These are phyloP conservation scores for Aspergillus ellipticus DNA, from an alignment of 495 filamentous ascomycete species.

Conservation along the genomic window DNA sequence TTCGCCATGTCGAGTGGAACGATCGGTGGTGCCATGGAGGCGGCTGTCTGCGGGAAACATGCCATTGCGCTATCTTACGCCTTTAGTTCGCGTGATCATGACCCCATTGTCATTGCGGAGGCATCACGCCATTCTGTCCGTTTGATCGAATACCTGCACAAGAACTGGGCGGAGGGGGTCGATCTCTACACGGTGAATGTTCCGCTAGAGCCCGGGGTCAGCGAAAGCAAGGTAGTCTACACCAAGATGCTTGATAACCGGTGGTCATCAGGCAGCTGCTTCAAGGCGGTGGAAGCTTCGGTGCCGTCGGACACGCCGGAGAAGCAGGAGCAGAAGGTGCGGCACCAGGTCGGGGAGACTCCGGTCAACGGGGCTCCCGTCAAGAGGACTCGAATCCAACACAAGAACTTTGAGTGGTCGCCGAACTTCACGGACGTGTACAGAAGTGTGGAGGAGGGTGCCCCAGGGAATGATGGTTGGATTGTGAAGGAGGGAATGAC, in stretches of 20 bases:
- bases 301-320: slow-evolving; percentile 61
- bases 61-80: slow-evolving; percentile 85
- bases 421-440: slow-evolving; percentile 84
- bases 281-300: slow-evolving; percentile 57
- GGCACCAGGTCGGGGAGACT: slow-evolving; percentile 18
- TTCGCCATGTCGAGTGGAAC: slow-evolving; percentile 90
- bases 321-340: slow-evolving; percentile 51
- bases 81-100: slow-evolving; percentile 77
- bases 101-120: slow-evolving; percentile 69
- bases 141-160: slow-evolving; percentile 71
- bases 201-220: slow-evolving; percentile 68
- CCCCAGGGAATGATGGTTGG: slow-evolving; percentile 93
- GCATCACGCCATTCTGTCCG: slow-evolving; percentile 66
- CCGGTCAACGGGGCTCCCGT: slow-evolving; percentile 13
- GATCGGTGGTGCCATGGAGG: slow-evolving; percentile 87
- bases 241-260: slow-evolving; percentile 84
- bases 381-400: slow-evolving; percentile 46
- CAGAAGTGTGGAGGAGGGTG: slow-evolving; percentile 71
- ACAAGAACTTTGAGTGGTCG: slow-evolving; percentile 93
- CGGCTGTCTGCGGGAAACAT: slow-evolving; percentile 72
- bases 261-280: slow-evolving; percentile 80
- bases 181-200: slow-evolving; percentile 89
- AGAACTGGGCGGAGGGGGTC: slow-evolving; percentile 69
- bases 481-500: slow-evolving; percentile 82
- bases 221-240: slow-evolving; percentile 65